These are phyloP conservation scores for Aspergillus amoenus DNA, from an alignment of 2,329 filamentous ascomycete species.

Conservation along the genomic window DNA sequence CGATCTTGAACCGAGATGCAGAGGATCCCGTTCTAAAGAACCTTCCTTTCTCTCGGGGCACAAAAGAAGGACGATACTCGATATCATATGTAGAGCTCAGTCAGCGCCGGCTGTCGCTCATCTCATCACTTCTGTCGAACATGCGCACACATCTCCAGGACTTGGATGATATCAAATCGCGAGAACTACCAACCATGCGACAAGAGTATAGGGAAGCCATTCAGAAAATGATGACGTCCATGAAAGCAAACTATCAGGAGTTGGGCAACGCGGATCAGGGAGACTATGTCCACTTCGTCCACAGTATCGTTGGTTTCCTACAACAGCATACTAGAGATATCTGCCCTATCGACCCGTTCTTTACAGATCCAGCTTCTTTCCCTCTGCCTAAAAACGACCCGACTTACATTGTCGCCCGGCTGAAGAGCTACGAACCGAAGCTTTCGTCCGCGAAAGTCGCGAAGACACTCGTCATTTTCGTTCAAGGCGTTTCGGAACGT, in stretches of 20 bases:
- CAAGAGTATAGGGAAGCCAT: slow-evolving; percentile 53
- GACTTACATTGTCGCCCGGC: slow-evolving; percentile 60
- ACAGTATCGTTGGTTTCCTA: slow-evolving; percentile 57
- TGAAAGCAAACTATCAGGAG: slow-evolving; percentile 62
- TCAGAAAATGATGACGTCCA: slow-evolving; percentile 57
- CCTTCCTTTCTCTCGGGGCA: slow-evolving; percentile 54
- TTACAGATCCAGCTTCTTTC: slow-evolving; percentile 60
- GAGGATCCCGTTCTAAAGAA: slow-evolving; percentile 54
- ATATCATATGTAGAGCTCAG: slow-evolving; percentile 55
- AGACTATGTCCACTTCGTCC: slow-evolving; percentile 62
- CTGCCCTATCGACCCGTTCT: slow-evolving; percentile 57
- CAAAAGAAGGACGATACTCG: slow-evolving; percentile 38
- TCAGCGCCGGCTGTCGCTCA: slow-evolving; percentile 53
- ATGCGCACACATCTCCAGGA: slow-evolving; percentile 54
- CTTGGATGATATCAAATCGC: slow-evolving; percentile 31
- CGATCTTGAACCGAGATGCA: slow-evolving; percentile 50
- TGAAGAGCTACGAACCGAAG: slow-evolving; percentile 60
- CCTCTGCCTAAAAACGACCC: slow-evolving; percentile 61
- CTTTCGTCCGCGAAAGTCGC: slow-evolving; percentile 49
- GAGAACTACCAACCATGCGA: slow-evolving; percentile 35
- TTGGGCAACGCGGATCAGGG: slow-evolving; percentile 47
- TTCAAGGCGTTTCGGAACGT: slow-evolving; percentile 60
- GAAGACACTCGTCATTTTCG: slow-evolving; percentile 58
- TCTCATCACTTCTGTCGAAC: slow-evolving; percentile 59
- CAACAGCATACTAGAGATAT: slow-evolving; percentile 61